Base-by-base conservation (phyloP, 106 monocot genomes). In the Iris macrosiphon region DNA sequence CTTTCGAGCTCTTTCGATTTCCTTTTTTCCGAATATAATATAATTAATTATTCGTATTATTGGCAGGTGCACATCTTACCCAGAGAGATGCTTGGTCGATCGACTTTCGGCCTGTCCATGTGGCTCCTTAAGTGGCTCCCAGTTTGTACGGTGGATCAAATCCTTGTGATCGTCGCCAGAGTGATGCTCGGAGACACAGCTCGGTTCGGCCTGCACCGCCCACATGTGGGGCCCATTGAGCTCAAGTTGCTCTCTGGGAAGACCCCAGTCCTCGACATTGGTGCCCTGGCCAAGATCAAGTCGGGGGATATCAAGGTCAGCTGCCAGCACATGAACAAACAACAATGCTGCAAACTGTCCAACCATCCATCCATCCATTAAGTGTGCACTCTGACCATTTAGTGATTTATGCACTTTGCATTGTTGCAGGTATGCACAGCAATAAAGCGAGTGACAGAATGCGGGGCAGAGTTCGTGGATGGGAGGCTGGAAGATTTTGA, bases 381-480 rank as follows among this genome's bases (percentile, higher is more conserved):
- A n/a, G n/a, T n/a, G n/a, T n/a, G n/a, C n/a, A n/a, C n/a, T n/a
- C n/a, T n/a, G 19, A 19, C 16, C 4, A 16, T 43, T 43, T 11
- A 11, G 4, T 16, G 4, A 11, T 43, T 43, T 43, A 16, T 16
- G 4, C 4, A 14, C 16, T 43, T 43, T 16, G 4, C 11, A 15
- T 16, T 4, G 34, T 28, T 55, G 54, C 54, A 4, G 21, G 19
- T 0, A 31, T 0, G 32, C 16, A 15, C 40, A 0, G 64, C 70
- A 0, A 71, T 87, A 63, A 81, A 44, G 35, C 46, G 59, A 55
- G 20, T 87, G 43, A 60, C 32, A 4, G 52, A 20, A 1, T 14
- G 64, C 21, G 57, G 63, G 31, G 81, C 63, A 11, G 73, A 87
- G 39, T 87, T 87, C 35, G 55, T 75, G 10, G 78, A 81, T 26